Evolutionary conservation across 1,284 basidiomycete genomes (phyloP), one percentile per base, ranked within the genome.

Genomic region (Ustilago curta): DNA sequence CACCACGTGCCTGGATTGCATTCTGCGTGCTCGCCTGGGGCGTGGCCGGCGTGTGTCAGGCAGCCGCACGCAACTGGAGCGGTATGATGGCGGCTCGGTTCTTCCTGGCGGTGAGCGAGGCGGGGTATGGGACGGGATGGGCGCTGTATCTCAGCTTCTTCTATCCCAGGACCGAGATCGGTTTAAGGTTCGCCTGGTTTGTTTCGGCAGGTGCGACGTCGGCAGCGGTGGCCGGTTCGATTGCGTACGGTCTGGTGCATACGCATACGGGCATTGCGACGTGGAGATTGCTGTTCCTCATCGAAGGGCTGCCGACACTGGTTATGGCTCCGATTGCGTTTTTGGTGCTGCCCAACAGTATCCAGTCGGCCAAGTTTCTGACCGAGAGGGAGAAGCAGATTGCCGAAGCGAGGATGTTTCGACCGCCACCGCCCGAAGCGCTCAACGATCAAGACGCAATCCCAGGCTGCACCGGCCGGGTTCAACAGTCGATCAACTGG

Each of bases 281-380:
- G 0, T 84, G 80, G 77, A 63, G 80, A 16, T 43, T 83, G 44
- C 59, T 84, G 18, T 80, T 83, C 58, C 29, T 83, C 19, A 62
- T 84, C 43, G 83, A 84, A 44, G 83, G 81, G 0, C 44, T 73
- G 0, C 83, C 83, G 0, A 81, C 83, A 0, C 23, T 84, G 19
- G 21, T 82, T 12, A 47, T 80, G 58, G 78, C 55, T 0, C 63
- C 76, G 3, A 9, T 81, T n/a, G 67, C 79, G 3, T 81, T 53
- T 43, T 76, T 72, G 32, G 57, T 65, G 39, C 64, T 84, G 14
- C 81, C 83, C 8, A 77, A 84, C 59, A 71, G 59, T 7, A 71
- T 81, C 11, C 64, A 67, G 19, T 62, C 64, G 4, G 74, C 79
- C 16, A 49, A 40, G 11, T 84, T 84, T 68, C 64, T 84, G 21